phyloP scores from a whole-genome alignment of 352 stramenopile genomes.

The Phytophthora macrochlamydospora region DNA sequence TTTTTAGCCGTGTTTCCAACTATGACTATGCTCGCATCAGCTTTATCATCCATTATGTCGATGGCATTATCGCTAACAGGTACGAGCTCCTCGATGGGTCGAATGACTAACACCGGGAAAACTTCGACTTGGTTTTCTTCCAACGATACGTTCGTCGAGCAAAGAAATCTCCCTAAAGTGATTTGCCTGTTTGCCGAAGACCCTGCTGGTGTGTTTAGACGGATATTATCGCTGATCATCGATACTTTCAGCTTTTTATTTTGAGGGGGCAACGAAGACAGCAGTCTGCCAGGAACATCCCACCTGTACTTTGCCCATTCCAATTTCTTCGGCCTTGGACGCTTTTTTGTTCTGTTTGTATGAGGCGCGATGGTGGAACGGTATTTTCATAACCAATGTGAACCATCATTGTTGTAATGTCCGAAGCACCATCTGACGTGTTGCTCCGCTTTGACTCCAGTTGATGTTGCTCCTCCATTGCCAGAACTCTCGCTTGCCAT shows the following conservation, averaged over 20 bases:
- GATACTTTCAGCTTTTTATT: conserved; percentile 38
- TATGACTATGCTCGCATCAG: neutral
- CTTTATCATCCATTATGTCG: conserved; percentile 1
- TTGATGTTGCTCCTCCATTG: conserved; percentile 61
- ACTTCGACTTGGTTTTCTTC: conserved; percentile 69
- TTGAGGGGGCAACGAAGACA: conserved; percentile 16
- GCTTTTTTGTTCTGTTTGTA: conserved; percentile 24
- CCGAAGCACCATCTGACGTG: neutral
- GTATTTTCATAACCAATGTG: conserved; percentile 24
- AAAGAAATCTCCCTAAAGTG: conserved; percentile 42
- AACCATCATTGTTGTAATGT: conserved; percentile 26
- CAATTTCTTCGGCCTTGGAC: conserved; percentile 27
- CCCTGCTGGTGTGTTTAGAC: conserved; percentile 36
- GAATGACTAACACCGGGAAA: conserved; percentile 65
- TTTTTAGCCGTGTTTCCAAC: neutral
- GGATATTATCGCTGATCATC: conserved; percentile 46
- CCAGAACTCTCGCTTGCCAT: conserved; percentile 56
- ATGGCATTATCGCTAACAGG: conserved; percentile 17
- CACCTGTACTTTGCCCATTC: conserved; percentile 26
- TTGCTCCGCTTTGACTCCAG: conserved; percentile 22
- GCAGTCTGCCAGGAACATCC: conserved; percentile 14
- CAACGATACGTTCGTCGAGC: conserved; percentile 53
- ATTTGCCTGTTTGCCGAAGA: conserved; percentile 30
- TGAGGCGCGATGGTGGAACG: conserved; percentile 49
- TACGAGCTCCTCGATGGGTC: conserved; percentile 40